phyloP scores from a whole-genome alignment of 176 grass and related monocot species.

The Raddia distichophylla region DNA sequence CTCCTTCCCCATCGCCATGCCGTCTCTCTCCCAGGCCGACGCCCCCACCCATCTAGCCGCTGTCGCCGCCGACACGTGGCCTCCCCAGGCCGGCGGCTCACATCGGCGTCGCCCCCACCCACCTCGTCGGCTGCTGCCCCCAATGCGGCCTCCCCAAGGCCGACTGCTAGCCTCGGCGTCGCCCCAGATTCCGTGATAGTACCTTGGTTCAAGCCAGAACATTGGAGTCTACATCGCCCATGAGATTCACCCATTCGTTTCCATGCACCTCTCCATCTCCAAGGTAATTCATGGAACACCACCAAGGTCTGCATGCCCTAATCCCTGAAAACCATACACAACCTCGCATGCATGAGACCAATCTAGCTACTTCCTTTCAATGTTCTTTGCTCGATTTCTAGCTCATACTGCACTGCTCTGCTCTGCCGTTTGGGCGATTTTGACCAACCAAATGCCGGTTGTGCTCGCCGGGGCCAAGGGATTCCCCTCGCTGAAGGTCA shows the following conservation, averaged over 20 bases:
- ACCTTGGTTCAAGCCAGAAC: not conserved
- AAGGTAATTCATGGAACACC: conserved; percentile 15
- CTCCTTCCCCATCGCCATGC: too few species aligned
- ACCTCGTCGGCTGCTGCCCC: too few species aligned
- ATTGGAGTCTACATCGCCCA: conserved; percentile 26
- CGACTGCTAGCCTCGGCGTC: too few species aligned
- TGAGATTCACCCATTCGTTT: conserved; percentile 1
- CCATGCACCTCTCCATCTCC: conserved; percentile 11
- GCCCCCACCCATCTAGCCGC: too few species aligned
- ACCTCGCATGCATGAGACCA: not conserved
- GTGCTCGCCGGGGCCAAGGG: conserved; percentile 27
- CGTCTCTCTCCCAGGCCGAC: too few species aligned
- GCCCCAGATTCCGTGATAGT: too few species aligned
- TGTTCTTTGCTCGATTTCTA: not conserved
- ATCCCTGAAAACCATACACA: not conserved
- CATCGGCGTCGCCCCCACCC: too few species aligned
- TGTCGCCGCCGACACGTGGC: too few species aligned
- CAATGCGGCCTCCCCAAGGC: too few species aligned
- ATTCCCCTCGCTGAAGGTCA: conserved; percentile 10
- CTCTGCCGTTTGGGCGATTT: not conserved
- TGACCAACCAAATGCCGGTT: conserved; percentile 25
- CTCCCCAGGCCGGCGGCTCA: too few species aligned
- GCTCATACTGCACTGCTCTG: not conserved
- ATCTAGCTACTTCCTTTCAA: not conserved
- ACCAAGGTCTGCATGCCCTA: not conserved